A percentile compares a stretch with the other conserved stretches of the same genome.
phyloP scores from a whole-genome alignment of 2,329 filamentous ascomycete species.

The Aschersonia sp. region DNA sequence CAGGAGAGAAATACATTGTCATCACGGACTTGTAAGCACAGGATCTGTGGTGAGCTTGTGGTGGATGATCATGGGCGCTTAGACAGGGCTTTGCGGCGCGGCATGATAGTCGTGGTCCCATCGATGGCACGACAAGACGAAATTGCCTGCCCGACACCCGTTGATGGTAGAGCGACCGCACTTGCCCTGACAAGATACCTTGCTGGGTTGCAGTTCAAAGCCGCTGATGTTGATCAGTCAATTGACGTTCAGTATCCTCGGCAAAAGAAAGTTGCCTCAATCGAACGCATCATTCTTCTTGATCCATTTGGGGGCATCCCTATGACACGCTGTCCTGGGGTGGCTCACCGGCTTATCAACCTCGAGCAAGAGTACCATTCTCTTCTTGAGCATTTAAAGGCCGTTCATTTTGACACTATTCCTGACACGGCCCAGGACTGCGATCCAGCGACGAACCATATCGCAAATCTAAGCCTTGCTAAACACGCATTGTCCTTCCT shows the following conservation, averaged over 20 bases:
- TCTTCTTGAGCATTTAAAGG: constrained; percentile 47
- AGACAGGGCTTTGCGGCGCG: constrained; percentile 15
- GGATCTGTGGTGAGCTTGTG: neutral
- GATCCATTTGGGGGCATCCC: constrained; percentile 82
- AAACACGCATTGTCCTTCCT: constrained; percentile 58
- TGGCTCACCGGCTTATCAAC: constrained; percentile 58
- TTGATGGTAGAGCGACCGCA: constrained; percentile 46
- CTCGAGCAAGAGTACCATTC: constrained; percentile 74
- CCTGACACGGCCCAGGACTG: neutral
- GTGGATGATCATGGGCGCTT: constrained; percentile 18
- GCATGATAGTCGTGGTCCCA: constrained; percentile 22
- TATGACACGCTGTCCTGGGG: constrained; percentile 27
- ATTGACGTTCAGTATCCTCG: constrained; percentile 16
- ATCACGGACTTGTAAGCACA: neutral
- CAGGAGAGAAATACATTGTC: neutral
- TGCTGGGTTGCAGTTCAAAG: constrained; percentile 23
- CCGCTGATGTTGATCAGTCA: neutral
- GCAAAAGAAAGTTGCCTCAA: constrained; percentile 37
- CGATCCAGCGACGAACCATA: constrained; percentile 29
- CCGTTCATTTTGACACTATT: neutral
- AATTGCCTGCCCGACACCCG: constrained; percentile 20
- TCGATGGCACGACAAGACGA: constrained; percentile 27
- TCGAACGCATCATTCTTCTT: constrained; percentile 80
- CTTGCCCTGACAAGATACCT: constrained; percentile 66
- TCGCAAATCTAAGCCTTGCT: constrained; percentile 58